Base-by-base conservation (phyloP, 1,284 basidiomycete species). In the Chalciporus sp. region DNA sequence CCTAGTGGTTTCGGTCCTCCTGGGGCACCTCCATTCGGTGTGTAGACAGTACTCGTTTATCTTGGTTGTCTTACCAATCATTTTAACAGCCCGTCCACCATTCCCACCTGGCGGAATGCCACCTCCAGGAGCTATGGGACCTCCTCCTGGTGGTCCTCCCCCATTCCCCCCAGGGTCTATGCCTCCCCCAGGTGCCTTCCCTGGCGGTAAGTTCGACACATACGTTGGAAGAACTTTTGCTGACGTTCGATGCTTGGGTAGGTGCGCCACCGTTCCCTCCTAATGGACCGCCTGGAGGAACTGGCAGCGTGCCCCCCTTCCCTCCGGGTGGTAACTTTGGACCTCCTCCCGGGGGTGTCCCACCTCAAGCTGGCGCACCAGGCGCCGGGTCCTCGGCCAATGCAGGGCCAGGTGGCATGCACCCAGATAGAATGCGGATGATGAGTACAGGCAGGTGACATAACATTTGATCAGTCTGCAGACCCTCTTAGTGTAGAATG, bases 371-470 rank as follows among this genome's bases (percentile, higher is more conserved):
- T n/a, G 59, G 68, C 11, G 56, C 71, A 33, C 51, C 66, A 23
- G 54, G 52, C 9, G 53, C 56, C 27, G 66, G 56, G 16, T 57
- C 73, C 51, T 62, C 61, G 39, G 64, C 65, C 49, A 74, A 64
- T 55, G 69, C 73, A 9, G 72, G 70, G 17, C 74, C 76, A 45
- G 73, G 76, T 19, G 86, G 82, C 28, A 90, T 94, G 61, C 92
- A 94, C 72, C 92, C 92, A n/a, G 92, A 94, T 72, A 80, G 92
- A 57, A 63, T 92, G 69, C 79, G 90, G 56, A 93, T 94, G 90
- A 84, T 94, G 86, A 82, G 76, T n/a, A 33, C 52, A 37, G 62
- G 64, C 35, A 56, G 68, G 33, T 69, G 53, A 66, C 28, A 35
- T 44, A 26, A 37, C 37, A 28, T 37, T 6, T 23, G 23, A 23